phyloP scores from a whole-genome alignment of 2,329 filamentous ascomycete genomes.

The Microdochium paspali region DNA sequence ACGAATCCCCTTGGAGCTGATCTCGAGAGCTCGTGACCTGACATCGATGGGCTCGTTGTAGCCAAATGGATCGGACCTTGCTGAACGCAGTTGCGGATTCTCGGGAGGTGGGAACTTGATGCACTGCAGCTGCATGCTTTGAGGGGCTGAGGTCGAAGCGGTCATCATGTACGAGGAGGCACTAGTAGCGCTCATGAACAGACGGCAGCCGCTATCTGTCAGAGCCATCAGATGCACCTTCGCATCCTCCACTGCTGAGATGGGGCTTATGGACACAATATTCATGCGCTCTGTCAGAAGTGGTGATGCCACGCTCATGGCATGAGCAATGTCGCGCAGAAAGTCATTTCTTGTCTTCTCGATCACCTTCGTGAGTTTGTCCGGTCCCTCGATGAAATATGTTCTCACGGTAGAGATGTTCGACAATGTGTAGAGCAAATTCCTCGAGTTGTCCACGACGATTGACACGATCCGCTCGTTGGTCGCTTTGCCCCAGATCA shows the following conservation, averaged over 20 bases:
- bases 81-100: slow-evolving; percentile 17
- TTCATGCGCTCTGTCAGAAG: slow-evolving; percentile 60
- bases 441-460: slow-evolving; percentile 78
- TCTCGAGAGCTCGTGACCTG: slow-evolving; percentile 37
- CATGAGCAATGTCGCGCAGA: slow-evolving; percentile 71
- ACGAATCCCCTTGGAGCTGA: slow-evolving; percentile 42
- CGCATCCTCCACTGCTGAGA: slow-evolving; percentile 68
- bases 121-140: slow-evolving; percentile 96
- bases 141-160: slow-evolving; percentile 58
- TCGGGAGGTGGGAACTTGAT: slow-evolving; percentile 79
- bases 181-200: slow-evolving; percentile 86
- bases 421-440: slow-evolving; percentile 84
- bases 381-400: slow-evolving; percentile 69
- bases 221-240: slow-evolving; percentile 85
- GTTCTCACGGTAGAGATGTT: slow-evolving; percentile 82
- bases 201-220: slow-evolving; percentile 80
- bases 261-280: slow-evolving; percentile 79
- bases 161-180: slow-evolving; percentile 58
- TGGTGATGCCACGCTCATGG: slow-evolving; percentile 59
- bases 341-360: slow-evolving; percentile 54
- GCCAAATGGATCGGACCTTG: slow-evolving; percentile 13
- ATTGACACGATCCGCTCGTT: slow-evolving; percentile 67
- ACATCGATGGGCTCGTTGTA: slow-evolving; percentile 31
- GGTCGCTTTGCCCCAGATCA: slow-evolving; percentile 39
- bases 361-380: slow-evolving; percentile 53